Evolutionary conservation across 805 yeast species (phyloP), one percentile per base, ranked within the genome.

Genomic region (Kodamaea laetipori): DNA sequence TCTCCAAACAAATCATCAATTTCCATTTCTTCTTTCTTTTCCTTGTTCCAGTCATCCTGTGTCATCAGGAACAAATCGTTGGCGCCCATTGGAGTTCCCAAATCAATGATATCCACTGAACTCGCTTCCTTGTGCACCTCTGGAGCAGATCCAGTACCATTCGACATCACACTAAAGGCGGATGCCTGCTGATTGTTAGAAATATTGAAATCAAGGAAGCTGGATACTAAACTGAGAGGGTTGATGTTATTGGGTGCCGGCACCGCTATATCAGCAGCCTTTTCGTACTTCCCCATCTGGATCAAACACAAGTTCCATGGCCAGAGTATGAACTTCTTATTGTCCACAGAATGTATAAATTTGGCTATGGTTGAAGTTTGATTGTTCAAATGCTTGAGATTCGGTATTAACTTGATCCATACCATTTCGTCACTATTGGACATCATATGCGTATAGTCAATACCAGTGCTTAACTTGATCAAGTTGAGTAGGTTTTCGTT

Each of bases 371-470:
- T 70, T 0, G 90, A 82, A 0, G 90, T 80, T 50, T 80, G 74
- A 16, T 84, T 86, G 58, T 82, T 84, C 49, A 84, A 67, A 56
- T 84, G 90, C 45, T 75, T 76, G 39, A 84, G 57, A 50, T 84
- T 80, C 2, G 94, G 94, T 3, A 82, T 72, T 10, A 86, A 60
- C 55, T 77, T 83, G 11, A 86, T 73, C 94, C 92, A 86, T 31
- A 67, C 61, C 12, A 71, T 51, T 15, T 62, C 60, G 19, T 58
- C 54, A 2, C 54, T 48, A 1, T 31, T 32, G 1, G 56, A 38
- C n/a, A 45, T 31, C 31, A 54, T 43, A 15, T 44, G 40, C 12
- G 44, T 38, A 37, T 34, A 26, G 36, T 64, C 67, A 2, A 59
- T 33, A 1, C 73, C 74, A 0, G 71, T 69, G 41, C 70, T 63